Base-by-base conservation (phyloP, 768 basidiomycete genomes). In the Cubamyces lactineus region DNA sequence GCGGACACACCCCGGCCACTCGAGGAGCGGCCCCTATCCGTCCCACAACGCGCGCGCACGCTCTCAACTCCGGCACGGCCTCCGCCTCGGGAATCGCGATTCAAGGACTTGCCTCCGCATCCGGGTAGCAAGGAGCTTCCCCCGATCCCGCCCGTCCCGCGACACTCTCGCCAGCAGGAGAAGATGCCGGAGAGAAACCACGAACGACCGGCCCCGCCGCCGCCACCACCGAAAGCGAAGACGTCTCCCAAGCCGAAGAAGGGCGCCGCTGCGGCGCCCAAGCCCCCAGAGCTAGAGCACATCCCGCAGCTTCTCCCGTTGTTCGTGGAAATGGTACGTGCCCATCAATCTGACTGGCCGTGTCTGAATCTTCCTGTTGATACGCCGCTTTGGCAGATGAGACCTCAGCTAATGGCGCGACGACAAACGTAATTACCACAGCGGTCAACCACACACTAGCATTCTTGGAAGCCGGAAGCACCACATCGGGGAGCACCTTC, bases 251-350 rank as follows among this genome's bases (percentile, higher is more conserved):
- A 66, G 52, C 55, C 68, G 46, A 69, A 70, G 72, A 88, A 84
- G 74, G 82, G 79, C 63, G 72, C 73, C 1, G 74, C 73, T 2
- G 74, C 76, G 46, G 69, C 77, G 8, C 73, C 91, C 46, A 83
- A 86, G 66, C 87, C 89, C 46, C 97, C 97, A 1, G 86, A 91
- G 53, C 78, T 98, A 49, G 76, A 79, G 49, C 82, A 88, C 69
- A 84, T 98, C 53, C 89, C 92, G n/a, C 80, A 86, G 62, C 73
- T 99, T 21, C 77, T 97, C 40, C 94, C 96, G 1, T 68, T 98
- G 26, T 98, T 98, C 73, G 83, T 89, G 46, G 97, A 98, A 77
- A 86, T 98, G 83, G 95, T 97, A 63, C 70, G 86, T 76, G 26
- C 21, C 3, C 39, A 21, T 53, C 6, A 26, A n/a, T 26, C 17